Conservation (phyloP, 768 basidiomycete species). For the Boletus barrowsii region DNA sequence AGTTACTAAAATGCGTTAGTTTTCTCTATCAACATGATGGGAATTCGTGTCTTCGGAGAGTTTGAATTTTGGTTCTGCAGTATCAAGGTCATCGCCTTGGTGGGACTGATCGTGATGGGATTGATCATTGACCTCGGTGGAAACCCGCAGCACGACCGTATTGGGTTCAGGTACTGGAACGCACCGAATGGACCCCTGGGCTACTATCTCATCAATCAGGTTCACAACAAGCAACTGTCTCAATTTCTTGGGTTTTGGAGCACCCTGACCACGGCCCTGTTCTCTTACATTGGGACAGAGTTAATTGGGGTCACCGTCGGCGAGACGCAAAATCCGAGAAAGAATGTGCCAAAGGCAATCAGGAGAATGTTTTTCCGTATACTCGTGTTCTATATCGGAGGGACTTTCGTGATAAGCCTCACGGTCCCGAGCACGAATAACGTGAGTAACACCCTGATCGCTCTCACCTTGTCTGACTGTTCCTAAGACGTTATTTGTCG, state of each 20-base stretch:
- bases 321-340: slow-evolving; percentile 43
- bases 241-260: slow-evolving; percentile 34
- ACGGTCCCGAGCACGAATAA: slow-evolving; percentile 40
- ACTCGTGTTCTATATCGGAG: slow-evolving; percentile 29
- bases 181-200: slow-evolving; percentile 16
- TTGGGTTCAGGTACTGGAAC: slow-evolving; percentile 49
- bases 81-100: slow-evolving; percentile 45
- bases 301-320: slow-evolving; percentile 34
- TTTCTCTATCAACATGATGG: slow-evolving; percentile 54
- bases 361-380: slow-evolving; percentile 39
- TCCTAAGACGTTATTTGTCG: slow-evolving; percentile 27
- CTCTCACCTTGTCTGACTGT: slow-evolving; percentile 3
- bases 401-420: slow-evolving; percentile 39
- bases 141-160: slow-evolving; percentile 41
- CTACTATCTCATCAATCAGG: slow-evolving; percentile 26
- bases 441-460: slow-evolving; percentile 24
- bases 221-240: slow-evolving; percentile 34
- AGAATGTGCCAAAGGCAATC: slow-evolving; percentile 40
- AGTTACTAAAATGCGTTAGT: slow-evolving; percentile 32
- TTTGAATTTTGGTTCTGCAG: slow-evolving; percentile 54
- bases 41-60: slow-evolving; percentile 59
- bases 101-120: slow-evolving; percentile 42
- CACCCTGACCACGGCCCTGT: slow-evolving; percentile 27
- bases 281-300: slow-evolving; percentile 42
- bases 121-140: slow-evolving; percentile 53